Evolutionary conservation across 2,329 filamentous ascomycete genomes (phyloP).

Genomic region (Ceratocystis cubensis): DNA sequence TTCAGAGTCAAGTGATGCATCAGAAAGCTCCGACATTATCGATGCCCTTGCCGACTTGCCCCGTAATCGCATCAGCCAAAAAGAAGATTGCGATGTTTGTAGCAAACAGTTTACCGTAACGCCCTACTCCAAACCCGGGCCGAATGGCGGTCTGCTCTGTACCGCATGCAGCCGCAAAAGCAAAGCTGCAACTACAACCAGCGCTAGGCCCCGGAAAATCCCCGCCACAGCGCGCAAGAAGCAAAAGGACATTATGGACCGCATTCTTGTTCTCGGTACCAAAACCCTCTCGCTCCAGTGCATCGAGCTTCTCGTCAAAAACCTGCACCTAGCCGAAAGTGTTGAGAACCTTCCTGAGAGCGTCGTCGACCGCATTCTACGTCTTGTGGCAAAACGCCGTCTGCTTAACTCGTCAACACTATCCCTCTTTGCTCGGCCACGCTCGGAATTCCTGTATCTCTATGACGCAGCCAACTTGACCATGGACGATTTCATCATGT

Average conservation of each 20-base stretch:
- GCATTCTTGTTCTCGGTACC: slow-evolving; percentile 49
- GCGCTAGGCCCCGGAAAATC: slow-evolving; percentile 26
- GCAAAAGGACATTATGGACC: slow-evolving; percentile 77
- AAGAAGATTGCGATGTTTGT: slow-evolving; percentile 78
- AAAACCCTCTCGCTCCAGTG: slow-evolving; percentile 56
- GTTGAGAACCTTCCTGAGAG: slow-evolving; percentile 46
- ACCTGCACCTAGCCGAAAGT: slow-evolving; percentile 49
- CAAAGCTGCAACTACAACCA: slow-evolving; percentile 35
- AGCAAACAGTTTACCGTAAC: slow-evolving; percentile 86
- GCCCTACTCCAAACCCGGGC: slow-evolving; percentile 69
- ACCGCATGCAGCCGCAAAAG: slow-evolving; percentile 56
- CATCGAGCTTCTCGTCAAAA: slow-evolving; percentile 49
- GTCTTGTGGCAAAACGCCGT: slow-evolving; percentile 46
- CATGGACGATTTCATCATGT: slow-evolving; percentile 63
- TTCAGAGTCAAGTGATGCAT: slow-evolving; percentile 29
- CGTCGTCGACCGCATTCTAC: slow-evolving; percentile 46
- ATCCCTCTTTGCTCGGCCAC: slow-evolving; percentile 43
- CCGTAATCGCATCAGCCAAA: slow-evolving; percentile 52
- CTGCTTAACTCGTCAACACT: slow-evolving; percentile 43
- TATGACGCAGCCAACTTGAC: slow-evolving; percentile 54
- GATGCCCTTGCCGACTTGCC: not conserved
- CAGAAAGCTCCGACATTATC: slow-evolving; percentile 36
- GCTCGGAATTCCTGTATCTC: slow-evolving; percentile 39
- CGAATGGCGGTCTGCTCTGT: slow-evolving; percentile 77
- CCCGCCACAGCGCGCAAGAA: slow-evolving; percentile 26